Evolutionary conservation across 169 alveolate genomes (phyloP).

Genomic region (Amoebophrya sp.): DNA sequence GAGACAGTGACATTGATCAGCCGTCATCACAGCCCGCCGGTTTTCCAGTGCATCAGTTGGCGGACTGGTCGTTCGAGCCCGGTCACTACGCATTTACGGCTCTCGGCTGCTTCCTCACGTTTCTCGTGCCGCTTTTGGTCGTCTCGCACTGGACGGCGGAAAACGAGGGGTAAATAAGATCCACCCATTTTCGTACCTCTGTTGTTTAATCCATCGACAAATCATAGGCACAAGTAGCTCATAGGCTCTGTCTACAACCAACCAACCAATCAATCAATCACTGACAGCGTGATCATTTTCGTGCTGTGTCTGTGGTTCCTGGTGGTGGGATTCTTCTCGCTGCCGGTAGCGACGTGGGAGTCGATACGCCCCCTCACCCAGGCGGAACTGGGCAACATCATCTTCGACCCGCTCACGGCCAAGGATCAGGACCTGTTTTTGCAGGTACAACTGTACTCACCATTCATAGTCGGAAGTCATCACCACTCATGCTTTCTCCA

Average conservation of each 20-base stretch:
- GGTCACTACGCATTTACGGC: neutral
- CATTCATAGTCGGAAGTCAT: neutral
- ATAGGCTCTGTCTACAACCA: neutral
- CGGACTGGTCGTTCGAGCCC: neutral
- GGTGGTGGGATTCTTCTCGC: neutral
- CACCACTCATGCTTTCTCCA: neutral
- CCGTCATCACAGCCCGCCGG: no score
- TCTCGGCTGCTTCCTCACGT: neutral
- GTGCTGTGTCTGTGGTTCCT: neutral
- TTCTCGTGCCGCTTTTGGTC: neutral
- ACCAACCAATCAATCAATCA: neutral
- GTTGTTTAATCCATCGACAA: neutral
- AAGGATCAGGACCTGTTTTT: neutral
- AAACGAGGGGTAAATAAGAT: neutral
- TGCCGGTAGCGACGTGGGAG: neutral
- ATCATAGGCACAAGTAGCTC: neutral
- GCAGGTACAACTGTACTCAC: neutral
- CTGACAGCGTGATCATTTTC: neutral
- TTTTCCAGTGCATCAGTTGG: neutral
- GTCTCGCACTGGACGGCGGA: neutral
- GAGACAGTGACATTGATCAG: no score
- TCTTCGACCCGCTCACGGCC: neutral
- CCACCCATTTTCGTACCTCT: no score
- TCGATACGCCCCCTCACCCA: neutral
- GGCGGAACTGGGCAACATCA: neutral